A percentile compares a stretch with the other conserved stretches of the same genome.
These are phyloP conservation scores for Astraeus odoratus DNA, from an alignment of 768 basidiomycete species.

Conservation along the genomic window DNA sequence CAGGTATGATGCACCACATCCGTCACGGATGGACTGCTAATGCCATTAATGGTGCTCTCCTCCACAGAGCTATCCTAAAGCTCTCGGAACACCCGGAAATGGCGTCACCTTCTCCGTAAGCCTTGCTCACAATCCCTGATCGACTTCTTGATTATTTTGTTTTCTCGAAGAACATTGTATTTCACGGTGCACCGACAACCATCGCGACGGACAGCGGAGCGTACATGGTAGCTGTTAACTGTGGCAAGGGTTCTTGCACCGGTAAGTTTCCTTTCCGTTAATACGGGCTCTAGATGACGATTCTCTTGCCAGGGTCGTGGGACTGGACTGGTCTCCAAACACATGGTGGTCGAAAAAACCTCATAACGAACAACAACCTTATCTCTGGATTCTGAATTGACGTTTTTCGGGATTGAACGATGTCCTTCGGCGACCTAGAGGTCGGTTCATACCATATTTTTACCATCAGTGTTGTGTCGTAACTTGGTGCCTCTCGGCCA, in stretches of 20 bases:
- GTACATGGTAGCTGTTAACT: conserved; percentile 46
- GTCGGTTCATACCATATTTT: no score
- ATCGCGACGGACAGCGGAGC: conserved; percentile 39
- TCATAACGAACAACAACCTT: conserved; percentile 21
- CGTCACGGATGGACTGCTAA: neutral
- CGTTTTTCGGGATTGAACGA: no score
- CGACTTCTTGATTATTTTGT: neutral
- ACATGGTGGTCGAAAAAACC: conserved; percentile 39
- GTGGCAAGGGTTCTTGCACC: conserved; percentile 44
- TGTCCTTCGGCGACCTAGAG: no score
- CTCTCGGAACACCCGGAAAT: conserved; percentile 46
- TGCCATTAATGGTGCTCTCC: neutral
- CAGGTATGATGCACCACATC: neutral
- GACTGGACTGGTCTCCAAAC: conserved; percentile 41
- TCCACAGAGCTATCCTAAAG: conserved; percentile 47
- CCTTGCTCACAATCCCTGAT: neutral
- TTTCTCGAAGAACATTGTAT: conserved; percentile 39
- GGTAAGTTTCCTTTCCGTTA: conserved; percentile 26
- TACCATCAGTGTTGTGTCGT: no score
- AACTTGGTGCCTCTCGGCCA: no score
- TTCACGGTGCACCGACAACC: conserved; percentile 33
- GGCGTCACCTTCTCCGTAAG: conserved; percentile 54
- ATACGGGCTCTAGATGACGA: neutral
- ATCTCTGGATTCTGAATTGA: conserved; percentile 30
- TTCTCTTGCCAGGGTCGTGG: conserved; percentile 35